These are phyloP conservation scores for Pythium sukuiense DNA, from an alignment of 352 stramenopile genomes.

Conservation along the genomic window DNA sequence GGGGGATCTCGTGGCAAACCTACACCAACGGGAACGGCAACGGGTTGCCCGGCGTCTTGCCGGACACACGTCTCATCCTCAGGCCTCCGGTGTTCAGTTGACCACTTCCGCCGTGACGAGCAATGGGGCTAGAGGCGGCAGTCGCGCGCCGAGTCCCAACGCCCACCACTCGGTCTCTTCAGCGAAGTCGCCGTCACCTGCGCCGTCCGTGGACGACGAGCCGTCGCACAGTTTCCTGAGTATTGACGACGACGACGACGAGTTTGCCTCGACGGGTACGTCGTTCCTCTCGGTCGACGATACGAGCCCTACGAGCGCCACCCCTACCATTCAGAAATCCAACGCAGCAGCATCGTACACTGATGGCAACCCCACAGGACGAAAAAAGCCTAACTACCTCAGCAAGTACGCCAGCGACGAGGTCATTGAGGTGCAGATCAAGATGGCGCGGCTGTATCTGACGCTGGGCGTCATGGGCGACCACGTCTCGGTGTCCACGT, in stretches of 20 bases:
- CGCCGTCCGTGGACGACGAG: not conserved
- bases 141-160: not conserved
- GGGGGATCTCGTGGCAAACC: not conserved
- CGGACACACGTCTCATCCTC: not conserved
- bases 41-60: not conserved
- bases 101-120: not conserved
- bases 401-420: slow-evolving; percentile 22
- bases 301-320: slow-evolving; percentile 3
- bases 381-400: slow-evolving; percentile 8
- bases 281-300: slow-evolving; percentile 21
- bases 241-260: not conserved
- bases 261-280: not conserved
- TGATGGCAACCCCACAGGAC: not conserved
- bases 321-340: slow-evolving; percentile 3
- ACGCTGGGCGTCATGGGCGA: slow-evolving; percentile 54
- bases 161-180: not conserved
- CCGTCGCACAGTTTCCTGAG: not conserved
- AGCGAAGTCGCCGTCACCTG: not conserved
- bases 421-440: slow-evolving; percentile 39
- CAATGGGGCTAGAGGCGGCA: not conserved
- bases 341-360: not conserved
- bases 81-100: not conserved
- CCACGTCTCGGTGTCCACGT: slow-evolving; percentile 60
- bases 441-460: slow-evolving; percentile 44
- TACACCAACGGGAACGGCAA: not conserved